Evolutionary conservation across 1,284 basidiomycete species (phyloP).

Genomic region (Caloboletus inedulis): DNA sequence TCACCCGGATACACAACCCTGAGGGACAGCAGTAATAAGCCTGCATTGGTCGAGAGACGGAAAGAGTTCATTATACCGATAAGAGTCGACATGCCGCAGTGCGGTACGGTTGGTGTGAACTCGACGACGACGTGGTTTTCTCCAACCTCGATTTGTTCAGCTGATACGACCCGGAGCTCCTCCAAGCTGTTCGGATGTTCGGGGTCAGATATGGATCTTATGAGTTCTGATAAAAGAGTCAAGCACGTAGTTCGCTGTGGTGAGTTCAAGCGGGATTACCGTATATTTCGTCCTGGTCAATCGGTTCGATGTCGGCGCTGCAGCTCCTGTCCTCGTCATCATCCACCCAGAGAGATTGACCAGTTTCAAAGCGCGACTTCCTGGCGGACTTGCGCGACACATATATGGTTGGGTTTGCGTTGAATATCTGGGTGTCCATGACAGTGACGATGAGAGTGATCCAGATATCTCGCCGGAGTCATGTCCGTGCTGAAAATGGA

Average conservation of each 20-base stretch:
- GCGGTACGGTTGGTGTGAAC: slow-evolving; percentile 97
- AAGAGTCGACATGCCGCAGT: slow-evolving; percentile 96
- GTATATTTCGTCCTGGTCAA: slow-evolving; percentile 70
- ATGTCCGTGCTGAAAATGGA: background rate
- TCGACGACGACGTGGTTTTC: slow-evolving; percentile 79
- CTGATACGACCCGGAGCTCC: slow-evolving; percentile 92
- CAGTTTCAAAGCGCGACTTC: slow-evolving; percentile 34
- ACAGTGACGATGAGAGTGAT: background rate
- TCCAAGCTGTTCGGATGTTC: slow-evolving; percentile 98
- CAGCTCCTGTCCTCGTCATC: slow-evolving; percentile 32
- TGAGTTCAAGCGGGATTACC: slow-evolving; percentile 37
- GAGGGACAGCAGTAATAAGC: slow-evolving; percentile 7
- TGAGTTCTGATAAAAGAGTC: slow-evolving; percentile 60
- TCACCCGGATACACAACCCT: slow-evolving; percentile 92
- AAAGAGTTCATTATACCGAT: slow-evolving; percentile 60
- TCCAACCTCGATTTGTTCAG: slow-evolving; percentile 77
- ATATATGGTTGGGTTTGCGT: slow-evolving; percentile 62
- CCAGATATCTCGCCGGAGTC: too few species aligned
- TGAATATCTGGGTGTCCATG: slow-evolving; percentile 56
- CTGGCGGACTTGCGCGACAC: slow-evolving; percentile 41
- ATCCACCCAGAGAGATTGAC: slow-evolving; percentile 51
- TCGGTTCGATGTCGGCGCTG: slow-evolving; percentile 48
- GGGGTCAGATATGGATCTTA: slow-evolving; percentile 92
- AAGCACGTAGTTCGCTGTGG: background rate
- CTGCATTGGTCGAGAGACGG: background rate